Conservation (phyloP, 1,139 yeast genomes). For the Tardiomyces blankii region DNA sequence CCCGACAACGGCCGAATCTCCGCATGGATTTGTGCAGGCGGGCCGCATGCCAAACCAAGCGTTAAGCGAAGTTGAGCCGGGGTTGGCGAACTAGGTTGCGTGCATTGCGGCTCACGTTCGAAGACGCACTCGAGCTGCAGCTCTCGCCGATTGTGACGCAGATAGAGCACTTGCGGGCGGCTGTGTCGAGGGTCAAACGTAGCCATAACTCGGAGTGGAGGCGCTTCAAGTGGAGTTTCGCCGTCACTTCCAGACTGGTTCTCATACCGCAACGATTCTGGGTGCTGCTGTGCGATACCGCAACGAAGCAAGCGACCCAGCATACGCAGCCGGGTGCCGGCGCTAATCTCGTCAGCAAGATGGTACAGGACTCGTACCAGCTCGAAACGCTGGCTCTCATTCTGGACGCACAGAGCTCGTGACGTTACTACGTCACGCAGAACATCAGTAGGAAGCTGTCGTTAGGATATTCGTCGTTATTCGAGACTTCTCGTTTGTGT, state of each 20-base stretch:
- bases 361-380: neutral
- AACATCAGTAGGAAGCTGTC: neutral
- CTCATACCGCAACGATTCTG: too few species aligned
- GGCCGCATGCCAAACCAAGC: neutral
- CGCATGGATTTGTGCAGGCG: neutral
- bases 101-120: too few species aligned
- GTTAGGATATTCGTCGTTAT: neutral
- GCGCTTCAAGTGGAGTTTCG: too few species aligned
- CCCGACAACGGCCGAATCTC: neutral
- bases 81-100: too few species aligned
- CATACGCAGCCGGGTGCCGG: neutral
- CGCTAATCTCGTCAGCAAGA: neutral
- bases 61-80: too few species aligned
- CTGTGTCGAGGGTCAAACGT: too few species aligned
- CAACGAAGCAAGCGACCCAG: neutral
- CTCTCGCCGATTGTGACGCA: too few species aligned
- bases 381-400: neutral
- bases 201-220: too few species aligned
- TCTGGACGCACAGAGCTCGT: neutral
- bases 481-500: neutral
- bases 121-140: too few species aligned
- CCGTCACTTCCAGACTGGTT: too few species aligned
- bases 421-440: neutral
- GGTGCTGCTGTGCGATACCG: neutral
- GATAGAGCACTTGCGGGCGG: too few species aligned